Evolutionary conservation across 1,284 basidiomycete species (phyloP).

Genomic region (Fomitopsis pinicola): DNA sequence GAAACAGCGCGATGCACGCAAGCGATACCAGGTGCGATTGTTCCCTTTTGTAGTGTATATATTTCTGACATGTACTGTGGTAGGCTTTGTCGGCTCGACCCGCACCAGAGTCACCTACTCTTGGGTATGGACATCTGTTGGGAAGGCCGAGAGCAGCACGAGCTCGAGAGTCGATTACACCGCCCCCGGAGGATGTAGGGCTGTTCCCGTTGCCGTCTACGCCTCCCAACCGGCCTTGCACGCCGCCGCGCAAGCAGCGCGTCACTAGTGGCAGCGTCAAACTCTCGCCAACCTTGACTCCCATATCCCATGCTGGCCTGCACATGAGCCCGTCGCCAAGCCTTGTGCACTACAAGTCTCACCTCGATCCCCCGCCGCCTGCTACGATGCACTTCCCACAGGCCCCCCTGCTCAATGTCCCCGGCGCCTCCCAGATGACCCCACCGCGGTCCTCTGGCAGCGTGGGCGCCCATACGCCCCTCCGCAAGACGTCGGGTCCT

Average conservation of each 20-base stretch:
- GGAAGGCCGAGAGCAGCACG: conserved; percentile 15
- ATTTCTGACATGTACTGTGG: not conserved
- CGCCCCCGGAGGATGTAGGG: conserved; percentile 10
- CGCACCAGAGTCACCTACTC: conserved; percentile 49
- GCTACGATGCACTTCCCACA: conserved; percentile 30
- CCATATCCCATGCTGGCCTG: conserved; percentile 61
- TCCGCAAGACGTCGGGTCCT: conserved; percentile 34
- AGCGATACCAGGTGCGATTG: conserved; percentile 11
- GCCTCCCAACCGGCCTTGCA: conserved; percentile 28
- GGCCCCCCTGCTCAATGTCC: conserved; percentile 10
- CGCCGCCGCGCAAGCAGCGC: conserved; percentile 27
- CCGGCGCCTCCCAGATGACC: conserved; percentile 13
- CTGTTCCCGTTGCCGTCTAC: conserved; percentile 23
- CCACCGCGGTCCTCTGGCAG: conserved; percentile 32
- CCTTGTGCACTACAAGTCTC: conserved; percentile 58
- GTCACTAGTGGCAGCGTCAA: conserved; percentile 24
- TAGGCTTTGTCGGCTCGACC: conserved; percentile 28
- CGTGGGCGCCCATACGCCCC: conserved; percentile 50
- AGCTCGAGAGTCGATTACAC: conserved; percentile 28
- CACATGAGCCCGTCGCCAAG: conserved; percentile 62
- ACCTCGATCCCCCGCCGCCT: conserved; percentile 59
- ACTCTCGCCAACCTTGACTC: conserved; percentile 59
- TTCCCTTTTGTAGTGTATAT: not conserved
- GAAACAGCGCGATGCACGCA: not conserved
- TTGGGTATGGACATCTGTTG: conserved; percentile 22